These are phyloP conservation scores for Usnea hakonensis DNA, from an alignment of 495 filamentous ascomycete species.

Conservation along the genomic window DNA sequence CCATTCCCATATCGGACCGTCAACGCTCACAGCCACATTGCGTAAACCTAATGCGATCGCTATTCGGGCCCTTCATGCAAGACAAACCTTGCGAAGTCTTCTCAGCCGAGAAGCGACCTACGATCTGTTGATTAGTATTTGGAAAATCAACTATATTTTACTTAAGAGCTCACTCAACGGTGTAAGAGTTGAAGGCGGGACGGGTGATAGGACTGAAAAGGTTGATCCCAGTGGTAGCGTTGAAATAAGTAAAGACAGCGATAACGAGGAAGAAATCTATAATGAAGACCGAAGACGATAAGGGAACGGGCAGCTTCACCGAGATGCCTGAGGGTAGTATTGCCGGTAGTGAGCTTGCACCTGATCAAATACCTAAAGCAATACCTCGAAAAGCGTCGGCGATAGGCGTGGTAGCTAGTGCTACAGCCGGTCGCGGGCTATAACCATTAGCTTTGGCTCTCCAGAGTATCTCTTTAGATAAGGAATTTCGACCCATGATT, in stretches of 20 bases:
- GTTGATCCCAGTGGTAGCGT: constrained; percentile 54
- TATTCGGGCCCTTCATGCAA: constrained; percentile 91
- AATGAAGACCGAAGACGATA: constrained; percentile 64
- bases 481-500: not conserved
- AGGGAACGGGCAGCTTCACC: constrained; percentile 50
- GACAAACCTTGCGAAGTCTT: constrained; percentile 91
- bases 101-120: constrained; percentile 95
- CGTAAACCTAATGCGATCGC: constrained; percentile 99
- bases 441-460: not conserved
- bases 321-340: constrained; percentile 54
- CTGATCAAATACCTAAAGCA: constrained; percentile 40
- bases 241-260: constrained; percentile 43
- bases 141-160: constrained; percentile 90
- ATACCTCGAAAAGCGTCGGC: constrained; percentile 61
- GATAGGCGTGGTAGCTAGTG: constrained; percentile 38
- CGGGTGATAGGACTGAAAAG: constrained; percentile 84
- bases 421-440: constrained; percentile 29
- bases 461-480: not conserved
- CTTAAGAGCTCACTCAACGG: constrained; percentile 84
- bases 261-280: constrained; percentile 63
- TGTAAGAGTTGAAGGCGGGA: constrained; percentile 67
- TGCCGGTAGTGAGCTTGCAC: constrained; percentile 51
- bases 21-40: too few species aligned
- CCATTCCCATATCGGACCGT: too few species aligned
- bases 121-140: constrained; percentile 92